A percentile compares a stretch with the other conserved stretches of the same genome.
phyloP scores from a whole-genome alignment of 2,329 filamentous ascomycete genomes.

The Diplodia scrobiculata region DNA sequence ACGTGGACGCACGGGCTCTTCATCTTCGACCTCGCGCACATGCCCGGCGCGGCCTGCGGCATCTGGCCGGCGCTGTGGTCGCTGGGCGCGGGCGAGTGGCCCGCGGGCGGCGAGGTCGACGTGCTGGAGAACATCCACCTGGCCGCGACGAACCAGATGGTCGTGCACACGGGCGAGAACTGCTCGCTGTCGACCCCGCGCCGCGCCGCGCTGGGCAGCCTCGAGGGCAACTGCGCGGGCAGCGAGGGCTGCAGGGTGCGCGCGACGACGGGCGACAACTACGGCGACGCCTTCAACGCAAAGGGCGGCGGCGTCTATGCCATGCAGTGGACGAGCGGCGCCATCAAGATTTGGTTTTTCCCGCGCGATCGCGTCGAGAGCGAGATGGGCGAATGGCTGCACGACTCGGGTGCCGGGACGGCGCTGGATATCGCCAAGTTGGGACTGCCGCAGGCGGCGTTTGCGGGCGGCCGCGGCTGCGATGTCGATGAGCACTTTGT shows the following conservation, averaged over 20 bases:
- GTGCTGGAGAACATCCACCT: slow-evolving; percentile 34
- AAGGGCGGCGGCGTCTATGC: slow-evolving; percentile 41
- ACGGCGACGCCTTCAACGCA: slow-evolving; percentile 33
- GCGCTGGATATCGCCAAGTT: slow-evolving; percentile 57
- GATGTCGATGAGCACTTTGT: slow-evolving; percentile 43
- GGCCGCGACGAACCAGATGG: slow-evolving; percentile 31
- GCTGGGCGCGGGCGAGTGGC: slow-evolving; percentile 37
- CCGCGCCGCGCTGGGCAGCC: neutral
- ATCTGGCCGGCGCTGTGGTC: slow-evolving; percentile 49
- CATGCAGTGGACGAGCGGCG: slow-evolving; percentile 34
- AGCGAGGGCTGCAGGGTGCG: slow-evolving; percentile 32
- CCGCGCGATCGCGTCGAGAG: slow-evolving; percentile 35
- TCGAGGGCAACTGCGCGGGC: neutral
- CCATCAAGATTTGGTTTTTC: slow-evolving; percentile 36
- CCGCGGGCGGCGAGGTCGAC: slow-evolving; percentile 36
- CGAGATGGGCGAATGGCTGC: slow-evolving; percentile 45
- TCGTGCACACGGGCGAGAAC: slow-evolving; percentile 29
- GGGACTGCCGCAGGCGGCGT: slow-evolving; percentile 65
- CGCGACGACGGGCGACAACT: slow-evolving; percentile 20
- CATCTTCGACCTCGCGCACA: slow-evolving; percentile 44
- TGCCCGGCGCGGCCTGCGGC: slow-evolving; percentile 39
- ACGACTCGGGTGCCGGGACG: slow-evolving; percentile 31
- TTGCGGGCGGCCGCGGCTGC: slow-evolving; percentile 49
- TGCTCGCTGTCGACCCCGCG: slow-evolving; percentile 32
- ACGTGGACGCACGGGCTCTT: slow-evolving; percentile 46